These are phyloP conservation scores for Penicillium egyptiacum DNA, from an alignment of 495 filamentous ascomycete species.

Conservation along the genomic window DNA sequence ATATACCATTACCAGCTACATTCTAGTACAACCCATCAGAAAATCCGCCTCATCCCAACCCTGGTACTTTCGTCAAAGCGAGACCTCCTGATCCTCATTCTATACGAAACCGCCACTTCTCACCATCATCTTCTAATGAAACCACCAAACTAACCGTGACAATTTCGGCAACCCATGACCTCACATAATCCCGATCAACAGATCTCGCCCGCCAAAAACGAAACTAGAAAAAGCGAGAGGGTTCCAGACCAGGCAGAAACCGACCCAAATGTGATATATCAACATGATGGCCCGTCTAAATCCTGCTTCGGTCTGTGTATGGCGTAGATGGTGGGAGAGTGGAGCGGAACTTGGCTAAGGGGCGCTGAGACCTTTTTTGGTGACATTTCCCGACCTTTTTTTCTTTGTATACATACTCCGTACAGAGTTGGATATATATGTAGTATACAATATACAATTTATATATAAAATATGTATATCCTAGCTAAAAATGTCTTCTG, in stretches of 20 bases:
- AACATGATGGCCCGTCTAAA: neutral
- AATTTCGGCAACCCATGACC: neutral
- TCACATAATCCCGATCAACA: neutral
- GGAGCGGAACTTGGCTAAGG: neutral
- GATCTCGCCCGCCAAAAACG: neutral
- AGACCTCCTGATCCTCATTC: neutral
- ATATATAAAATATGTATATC: too few relatives aligned
- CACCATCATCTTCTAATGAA: neutral
- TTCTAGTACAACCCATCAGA: neutral
- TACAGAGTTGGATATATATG: neutral
- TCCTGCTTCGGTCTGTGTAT: neutral
- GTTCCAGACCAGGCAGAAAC: neutral
- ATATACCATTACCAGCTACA: neutral
- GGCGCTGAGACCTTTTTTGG: neutral
- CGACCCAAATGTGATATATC: slow-evolving; percentile 7
- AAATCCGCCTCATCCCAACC: neutral
- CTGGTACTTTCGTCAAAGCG: neutral
- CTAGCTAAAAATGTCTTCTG: neutral
- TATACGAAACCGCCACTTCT: neutral
- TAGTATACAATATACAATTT: neutral
- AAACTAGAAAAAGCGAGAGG: neutral
- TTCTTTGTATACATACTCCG: neutral
- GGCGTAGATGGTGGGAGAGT: neutral
- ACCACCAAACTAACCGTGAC: neutral
- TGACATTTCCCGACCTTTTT: neutral